Percentiles rank a stretch among this genome's conserved stretches.
Conservation (phyloP, 345 rosid species). For the Ricinus communis region DNA sequence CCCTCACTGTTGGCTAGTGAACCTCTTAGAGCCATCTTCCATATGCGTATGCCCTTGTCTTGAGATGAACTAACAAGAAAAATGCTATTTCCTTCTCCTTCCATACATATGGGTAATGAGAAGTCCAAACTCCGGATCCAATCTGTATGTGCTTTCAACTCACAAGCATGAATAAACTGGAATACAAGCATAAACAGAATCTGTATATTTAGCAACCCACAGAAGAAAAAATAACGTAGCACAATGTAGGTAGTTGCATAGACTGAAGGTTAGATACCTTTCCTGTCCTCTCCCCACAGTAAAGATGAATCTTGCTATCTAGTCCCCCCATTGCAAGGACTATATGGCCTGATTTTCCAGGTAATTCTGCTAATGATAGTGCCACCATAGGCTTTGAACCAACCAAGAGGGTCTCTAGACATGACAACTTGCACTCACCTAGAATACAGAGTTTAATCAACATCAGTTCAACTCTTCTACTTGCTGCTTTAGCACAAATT, state of each 20-base stretch:
- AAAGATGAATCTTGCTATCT: slow-evolving; percentile 77
- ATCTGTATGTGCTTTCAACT: slow-evolving; percentile 90
- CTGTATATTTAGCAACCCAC: slow-evolving; percentile 3
- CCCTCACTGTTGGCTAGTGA: slow-evolving; percentile 34
- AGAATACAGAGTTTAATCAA: slow-evolving; percentile 15
- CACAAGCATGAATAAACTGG: slow-evolving; percentile 78
- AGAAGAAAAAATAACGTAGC: not conserved
- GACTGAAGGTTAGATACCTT: slow-evolving; percentile 47
- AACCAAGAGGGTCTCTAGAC: slow-evolving; percentile 53
- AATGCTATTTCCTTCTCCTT: slow-evolving; percentile 44
- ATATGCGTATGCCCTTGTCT: slow-evolving; percentile 87
- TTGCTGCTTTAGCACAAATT: not conserved
- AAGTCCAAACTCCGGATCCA: slow-evolving; percentile 97
- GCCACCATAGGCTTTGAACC: slow-evolving; percentile 87
- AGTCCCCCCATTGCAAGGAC: slow-evolving; percentile 91
- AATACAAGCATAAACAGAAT: slow-evolving; percentile 18
- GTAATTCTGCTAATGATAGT: slow-evolving; percentile 72
- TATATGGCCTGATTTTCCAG: slow-evolving; percentile 53
- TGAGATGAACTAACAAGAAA: slow-evolving; percentile 94
- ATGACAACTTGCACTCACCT: slow-evolving; percentile 67
- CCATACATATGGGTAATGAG: slow-evolving; percentile 57
- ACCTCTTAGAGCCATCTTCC: slow-evolving; percentile 60
- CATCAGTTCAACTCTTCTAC: not conserved
- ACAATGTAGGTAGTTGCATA: not conserved
- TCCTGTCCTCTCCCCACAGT: slow-evolving; percentile 66